These are phyloP conservation scores for Nothophytophthora sp. DNA, from an alignment of 352 stramenopile genomes.

Conservation along the genomic window DNA sequence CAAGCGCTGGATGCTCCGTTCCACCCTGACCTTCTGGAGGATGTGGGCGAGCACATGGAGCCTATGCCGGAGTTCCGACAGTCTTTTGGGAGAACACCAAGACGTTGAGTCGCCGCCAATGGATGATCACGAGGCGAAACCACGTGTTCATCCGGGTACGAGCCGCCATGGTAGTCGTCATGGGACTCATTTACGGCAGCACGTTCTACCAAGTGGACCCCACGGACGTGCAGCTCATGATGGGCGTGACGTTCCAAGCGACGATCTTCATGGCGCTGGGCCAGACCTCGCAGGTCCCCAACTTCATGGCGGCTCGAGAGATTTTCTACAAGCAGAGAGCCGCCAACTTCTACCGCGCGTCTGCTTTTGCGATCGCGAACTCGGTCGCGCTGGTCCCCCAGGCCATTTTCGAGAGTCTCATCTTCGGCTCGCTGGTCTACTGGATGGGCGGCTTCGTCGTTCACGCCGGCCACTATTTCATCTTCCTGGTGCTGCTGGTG, in stretches of 20 bases:
- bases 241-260: conserved; percentile 73
- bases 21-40: conserved; percentile 9
- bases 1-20: conserved; percentile 15
- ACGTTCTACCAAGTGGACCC: conserved; percentile 45
- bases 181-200: conserved; percentile 33
- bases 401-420: conserved; percentile 45
- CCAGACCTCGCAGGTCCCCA: conserved; percentile 64
- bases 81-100: conserved; percentile 27
- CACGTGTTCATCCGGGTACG: conserved; percentile 27
- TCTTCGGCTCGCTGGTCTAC: conserved; percentile 80
- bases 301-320: conserved; percentile 54
- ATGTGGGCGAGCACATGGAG: conserved; percentile 16
- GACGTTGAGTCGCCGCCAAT: conserved; percentile 38
- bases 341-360: conserved; percentile 69
- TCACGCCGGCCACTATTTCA: conserved; percentile 17
- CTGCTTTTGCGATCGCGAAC: conserved; percentile 48
- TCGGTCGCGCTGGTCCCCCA: conserved; percentile 59
- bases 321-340: conserved; percentile 82
- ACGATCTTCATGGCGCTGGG: conserved; percentile 75
- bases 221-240: conserved; percentile 22
- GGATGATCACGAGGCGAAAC: conserved; percentile 49
- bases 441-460: conserved; percentile 60
- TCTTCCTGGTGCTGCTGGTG: conserved; percentile 33
- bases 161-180: conserved; percentile 29
- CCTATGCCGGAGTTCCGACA: conserved; percentile 38